Conservation (phyloP, 768 basidiomycete species). For the Macrocybe gigantea region DNA sequence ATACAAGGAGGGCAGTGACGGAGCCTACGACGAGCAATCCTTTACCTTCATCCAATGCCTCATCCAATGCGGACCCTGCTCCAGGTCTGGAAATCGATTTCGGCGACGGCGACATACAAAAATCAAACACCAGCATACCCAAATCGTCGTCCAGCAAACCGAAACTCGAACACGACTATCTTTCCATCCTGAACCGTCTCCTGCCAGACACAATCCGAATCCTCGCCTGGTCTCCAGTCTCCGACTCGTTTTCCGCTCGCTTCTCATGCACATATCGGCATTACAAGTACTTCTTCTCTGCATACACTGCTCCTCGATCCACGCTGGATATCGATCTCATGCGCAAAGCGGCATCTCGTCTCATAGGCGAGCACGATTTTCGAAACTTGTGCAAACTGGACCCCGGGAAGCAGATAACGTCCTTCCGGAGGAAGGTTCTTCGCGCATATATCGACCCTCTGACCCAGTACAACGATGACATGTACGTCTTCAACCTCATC, state of each 20-base stretch:
- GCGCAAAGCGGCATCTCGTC: slow-evolving; percentile 61
- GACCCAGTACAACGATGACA: slow-evolving; percentile 20
- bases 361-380: slow-evolving; percentile 92
- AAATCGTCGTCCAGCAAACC: slow-evolving; percentile 10
- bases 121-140: slow-evolving; percentile 16
- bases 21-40: neutral
- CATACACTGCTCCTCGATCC: slow-evolving; percentile 22
- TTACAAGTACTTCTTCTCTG: slow-evolving; percentile 96
- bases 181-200: slow-evolving; percentile 76
- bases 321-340: slow-evolving; percentile 69
- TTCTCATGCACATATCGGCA: slow-evolving; percentile 84
- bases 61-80: slow-evolving; percentile 1
- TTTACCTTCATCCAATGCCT: neutral
- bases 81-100: slow-evolving; percentile 16
- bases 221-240: slow-evolving; percentile 90
- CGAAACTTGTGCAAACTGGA: slow-evolving; percentile 95
- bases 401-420: slow-evolving; percentile 82
- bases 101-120: slow-evolving; percentile 16
- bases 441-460: slow-evolving; percentile 58
- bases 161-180: slow-evolving; percentile 64
- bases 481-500: slow-evolving; percentile 77
- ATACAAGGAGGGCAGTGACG: neutral
- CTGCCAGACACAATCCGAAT: slow-evolving; percentile 88
- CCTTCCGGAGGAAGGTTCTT: slow-evolving; percentile 65
- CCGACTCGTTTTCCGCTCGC: slow-evolving; percentile 75